Evolutionary conservation across 164 flowering plant genomes (phyloP).

Genomic region (Litsea cubeba): DNA sequence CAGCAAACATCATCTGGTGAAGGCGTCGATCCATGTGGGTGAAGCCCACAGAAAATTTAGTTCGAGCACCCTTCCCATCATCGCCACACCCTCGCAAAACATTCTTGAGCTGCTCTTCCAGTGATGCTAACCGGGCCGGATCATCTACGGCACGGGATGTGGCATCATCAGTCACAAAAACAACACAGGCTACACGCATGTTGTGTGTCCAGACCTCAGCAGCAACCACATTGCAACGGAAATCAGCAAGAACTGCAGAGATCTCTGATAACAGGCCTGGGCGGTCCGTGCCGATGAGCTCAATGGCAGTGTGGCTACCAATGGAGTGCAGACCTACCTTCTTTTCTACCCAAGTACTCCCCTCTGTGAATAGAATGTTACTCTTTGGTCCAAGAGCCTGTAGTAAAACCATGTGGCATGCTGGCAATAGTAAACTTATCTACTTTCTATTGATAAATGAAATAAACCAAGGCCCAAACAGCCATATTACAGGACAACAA

Average conservation of each 20-base stretch:
- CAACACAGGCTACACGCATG: slow-evolving; percentile 65
- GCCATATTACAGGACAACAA: background rate
- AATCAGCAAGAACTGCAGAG: slow-evolving; percentile 69
- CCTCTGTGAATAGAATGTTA: slow-evolving; percentile 22
- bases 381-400: slow-evolving; percentile 82
- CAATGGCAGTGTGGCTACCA: slow-evolving; percentile 67
- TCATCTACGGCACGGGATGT: slow-evolving; percentile 52
- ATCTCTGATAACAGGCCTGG: slow-evolving; percentile 85
- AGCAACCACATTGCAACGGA: slow-evolving; percentile 61
- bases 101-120: slow-evolving; percentile 78
- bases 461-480: background rate
- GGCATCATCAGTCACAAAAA: slow-evolving; percentile 57
- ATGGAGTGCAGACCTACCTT: slow-evolving; percentile 59
- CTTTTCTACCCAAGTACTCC: slow-evolving; percentile 41
- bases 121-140: slow-evolving; percentile 39
- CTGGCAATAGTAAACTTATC: too few species aligned
- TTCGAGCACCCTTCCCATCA: slow-evolving; percentile 41
- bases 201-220: slow-evolving; percentile 93
- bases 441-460: background rate
- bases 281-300: slow-evolving; percentile 78
- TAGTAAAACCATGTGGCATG: background rate
- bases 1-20: slow-evolving; percentile 83
- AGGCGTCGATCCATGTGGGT: slow-evolving; percentile 76
- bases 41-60: slow-evolving; percentile 62
- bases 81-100: slow-evolving; percentile 53